phyloP scores from a whole-genome alignment of 208 protist genomes.

The Trypanosoma conorhini region DNA sequence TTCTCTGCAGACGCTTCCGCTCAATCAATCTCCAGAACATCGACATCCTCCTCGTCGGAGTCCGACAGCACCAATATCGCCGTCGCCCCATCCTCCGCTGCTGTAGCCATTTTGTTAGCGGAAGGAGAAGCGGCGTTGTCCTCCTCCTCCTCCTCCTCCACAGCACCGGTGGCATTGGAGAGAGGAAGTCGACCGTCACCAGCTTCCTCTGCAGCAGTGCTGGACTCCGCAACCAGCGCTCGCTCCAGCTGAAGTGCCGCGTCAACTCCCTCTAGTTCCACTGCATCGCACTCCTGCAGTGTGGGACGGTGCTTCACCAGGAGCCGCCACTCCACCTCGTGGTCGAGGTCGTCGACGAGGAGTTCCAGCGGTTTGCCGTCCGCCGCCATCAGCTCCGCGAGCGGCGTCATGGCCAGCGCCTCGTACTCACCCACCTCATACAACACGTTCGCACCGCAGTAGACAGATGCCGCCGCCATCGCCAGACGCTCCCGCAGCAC shows the following conservation, averaged over 20 bases:
- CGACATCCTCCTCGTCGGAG: slow-evolving; percentile 18
- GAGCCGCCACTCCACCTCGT: slow-evolving; percentile 64
- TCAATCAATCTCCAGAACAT: slow-evolving; percentile 38
- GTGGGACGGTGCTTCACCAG: slow-evolving; percentile 35
- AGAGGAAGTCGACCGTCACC: background rate
- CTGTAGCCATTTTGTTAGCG: background rate
- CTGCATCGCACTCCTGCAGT: slow-evolving; percentile 1
- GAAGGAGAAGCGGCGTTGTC: slow-evolving; percentile 3
- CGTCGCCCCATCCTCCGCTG: background rate
- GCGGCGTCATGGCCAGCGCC: slow-evolving; percentile 30
- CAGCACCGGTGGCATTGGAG: background rate
- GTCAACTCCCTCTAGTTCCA: slow-evolving; percentile 34
- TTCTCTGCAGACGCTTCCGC: background rate
- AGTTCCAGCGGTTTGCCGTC: slow-evolving; percentile 37
- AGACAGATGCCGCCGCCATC: slow-evolving; percentile 53
- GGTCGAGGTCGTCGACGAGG: slow-evolving; percentile 59
- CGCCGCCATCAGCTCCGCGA: slow-evolving; percentile 25
- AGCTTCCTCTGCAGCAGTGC: background rate
- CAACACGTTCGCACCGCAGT: slow-evolving; percentile 39
- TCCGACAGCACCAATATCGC: slow-evolving; percentile 7
- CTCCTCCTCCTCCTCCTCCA: slow-evolving; percentile 13
- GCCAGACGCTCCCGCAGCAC: slow-evolving; percentile 37
- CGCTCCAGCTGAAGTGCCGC: slow-evolving; percentile 24
- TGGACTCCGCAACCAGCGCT: slow-evolving; percentile 5
- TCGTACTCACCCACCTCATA: slow-evolving; percentile 87